A percentile compares a stretch with the other conserved stretches of the same genome.
Conservation (phyloP, 139 green algal genomes). For the Picochlorum sp. region DNA sequence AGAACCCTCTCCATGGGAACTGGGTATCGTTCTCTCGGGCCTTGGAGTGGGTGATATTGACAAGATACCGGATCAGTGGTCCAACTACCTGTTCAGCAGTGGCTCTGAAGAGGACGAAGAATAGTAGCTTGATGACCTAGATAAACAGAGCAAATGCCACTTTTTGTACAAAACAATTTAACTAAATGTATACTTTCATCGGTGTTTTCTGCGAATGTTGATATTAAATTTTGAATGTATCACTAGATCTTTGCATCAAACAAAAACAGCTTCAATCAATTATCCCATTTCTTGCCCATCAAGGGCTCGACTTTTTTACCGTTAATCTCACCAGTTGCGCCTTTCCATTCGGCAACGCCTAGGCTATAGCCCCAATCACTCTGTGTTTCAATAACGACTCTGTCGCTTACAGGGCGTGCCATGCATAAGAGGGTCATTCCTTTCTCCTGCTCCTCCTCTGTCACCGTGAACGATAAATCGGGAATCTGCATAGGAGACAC, state of each 20-base stretch:
- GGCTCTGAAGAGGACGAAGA: neutral
- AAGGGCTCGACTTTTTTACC: constrained; percentile 34
- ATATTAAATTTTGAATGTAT: neutral
- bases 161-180: neutral
- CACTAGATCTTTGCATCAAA: neutral
- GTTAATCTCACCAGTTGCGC: constrained; percentile 57
- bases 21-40: neutral
- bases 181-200: neutral
- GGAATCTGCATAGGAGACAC: constrained; percentile 32
- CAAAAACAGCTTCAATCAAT: neutral
- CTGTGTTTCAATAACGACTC: constrained; percentile 70
- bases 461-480: constrained; percentile 77
- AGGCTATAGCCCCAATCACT: constrained; percentile 85
- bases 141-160: neutral
- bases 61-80: constrained; percentile 1
- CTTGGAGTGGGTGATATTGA: neutral
- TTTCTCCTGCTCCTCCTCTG: constrained; percentile 63
- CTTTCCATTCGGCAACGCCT: constrained; percentile 76
- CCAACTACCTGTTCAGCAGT: neutral
- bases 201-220: neutral
- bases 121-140: too few species aligned
- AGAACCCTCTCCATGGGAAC: constrained; percentile 6
- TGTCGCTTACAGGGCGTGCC: constrained; percentile 58
- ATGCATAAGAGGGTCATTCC: constrained; percentile 87
- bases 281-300: constrained; percentile 24